Conservation (phyloP, 2,329 filamentous ascomycete genomes). For the Botrytis hyacinthi region DNA sequence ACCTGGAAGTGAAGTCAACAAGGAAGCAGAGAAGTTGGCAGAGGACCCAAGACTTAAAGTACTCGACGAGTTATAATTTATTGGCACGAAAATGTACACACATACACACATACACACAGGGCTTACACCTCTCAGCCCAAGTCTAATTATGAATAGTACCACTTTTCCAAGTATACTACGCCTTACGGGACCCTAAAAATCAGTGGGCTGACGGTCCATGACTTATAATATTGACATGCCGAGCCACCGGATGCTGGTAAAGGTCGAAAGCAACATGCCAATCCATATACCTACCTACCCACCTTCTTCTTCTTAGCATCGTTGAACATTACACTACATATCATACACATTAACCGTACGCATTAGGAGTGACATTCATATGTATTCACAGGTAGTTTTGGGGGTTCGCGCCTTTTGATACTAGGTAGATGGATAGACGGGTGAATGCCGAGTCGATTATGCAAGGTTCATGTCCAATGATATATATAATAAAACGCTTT, state of each 20-base stretch:
- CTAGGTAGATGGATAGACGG: neutral
- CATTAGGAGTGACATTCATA: neutral
- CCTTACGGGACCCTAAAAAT: neutral
- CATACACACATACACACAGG: neutral
- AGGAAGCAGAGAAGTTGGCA: conserved; percentile 23
- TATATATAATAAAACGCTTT: neutral
- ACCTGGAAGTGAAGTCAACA: conserved; percentile 16
- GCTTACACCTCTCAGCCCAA: conserved; percentile 1
- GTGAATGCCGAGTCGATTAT: neutral
- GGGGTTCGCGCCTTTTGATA: neutral
- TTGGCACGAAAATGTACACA: conserved; percentile 1
- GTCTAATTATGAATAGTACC: neutral
- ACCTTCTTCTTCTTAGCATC: neutral
- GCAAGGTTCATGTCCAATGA: neutral
- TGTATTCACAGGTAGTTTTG: neutral
- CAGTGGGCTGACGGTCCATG: conserved; percentile 6
- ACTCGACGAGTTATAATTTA: conserved; percentile 38
- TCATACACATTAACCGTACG: neutral
- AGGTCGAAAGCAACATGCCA: neutral
- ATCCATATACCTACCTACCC: neutral
- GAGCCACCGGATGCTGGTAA: neutral
- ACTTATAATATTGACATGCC: neutral
- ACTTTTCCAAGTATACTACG: conserved; percentile 11
- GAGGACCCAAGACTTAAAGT: conserved; percentile 36
- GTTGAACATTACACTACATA: neutral